phyloP scores from a whole-genome alignment of 1,284 basidiomycete species.

The Ustilago sp. region DNA sequence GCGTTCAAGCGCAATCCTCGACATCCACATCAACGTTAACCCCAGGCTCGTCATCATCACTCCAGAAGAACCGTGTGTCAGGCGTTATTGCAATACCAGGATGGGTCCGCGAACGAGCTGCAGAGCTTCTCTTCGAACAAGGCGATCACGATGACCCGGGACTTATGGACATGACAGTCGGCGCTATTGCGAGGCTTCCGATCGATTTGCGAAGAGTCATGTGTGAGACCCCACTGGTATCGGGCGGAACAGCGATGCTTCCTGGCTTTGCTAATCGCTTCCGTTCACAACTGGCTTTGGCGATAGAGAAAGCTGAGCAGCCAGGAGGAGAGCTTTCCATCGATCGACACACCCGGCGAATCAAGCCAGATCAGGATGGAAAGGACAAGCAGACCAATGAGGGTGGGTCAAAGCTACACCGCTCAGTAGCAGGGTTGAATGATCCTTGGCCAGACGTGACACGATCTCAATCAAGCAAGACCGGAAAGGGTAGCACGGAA shows the following conservation, averaged over 20 bases:
- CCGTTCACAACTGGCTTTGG: slow-evolving; percentile 78
- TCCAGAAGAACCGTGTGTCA: not conserved
- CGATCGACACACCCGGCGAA: slow-evolving; percentile 18
- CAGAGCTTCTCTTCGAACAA: slow-evolving; percentile 89
- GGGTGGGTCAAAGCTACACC: slow-evolving; percentile 4
- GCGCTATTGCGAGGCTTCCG: slow-evolving; percentile 74
- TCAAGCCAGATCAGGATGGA: not conserved
- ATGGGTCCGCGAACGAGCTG: slow-evolving; percentile 90
- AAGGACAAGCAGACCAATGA: not conserved
- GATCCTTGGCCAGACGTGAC: slow-evolving; percentile 40
- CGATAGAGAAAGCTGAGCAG: slow-evolving; percentile 70
- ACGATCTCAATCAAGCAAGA: slow-evolving; percentile 1
- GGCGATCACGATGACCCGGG: slow-evolving; percentile 79
- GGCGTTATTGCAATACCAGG: slow-evolving; percentile 86
- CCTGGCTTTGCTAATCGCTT: slow-evolving; percentile 91
- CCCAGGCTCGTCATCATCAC: slow-evolving; percentile 73
- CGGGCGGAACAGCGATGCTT: slow-evolving; percentile 89
- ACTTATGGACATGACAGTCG: slow-evolving; percentile 81
- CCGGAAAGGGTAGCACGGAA: not conserved
- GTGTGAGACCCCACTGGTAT: slow-evolving; percentile 82
- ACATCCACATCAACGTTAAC: slow-evolving; percentile 22
- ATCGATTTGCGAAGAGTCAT: slow-evolving; percentile 86
- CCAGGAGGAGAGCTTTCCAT: slow-evolving; percentile 32
- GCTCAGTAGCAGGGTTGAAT: slow-evolving; percentile 34
- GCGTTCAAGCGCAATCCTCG: slow-evolving; percentile 15